Evolutionary conservation across 768 basidiomycete species (phyloP), one percentile per base, ranked within the genome.

Genomic region (Lactarius sp.): DNA sequence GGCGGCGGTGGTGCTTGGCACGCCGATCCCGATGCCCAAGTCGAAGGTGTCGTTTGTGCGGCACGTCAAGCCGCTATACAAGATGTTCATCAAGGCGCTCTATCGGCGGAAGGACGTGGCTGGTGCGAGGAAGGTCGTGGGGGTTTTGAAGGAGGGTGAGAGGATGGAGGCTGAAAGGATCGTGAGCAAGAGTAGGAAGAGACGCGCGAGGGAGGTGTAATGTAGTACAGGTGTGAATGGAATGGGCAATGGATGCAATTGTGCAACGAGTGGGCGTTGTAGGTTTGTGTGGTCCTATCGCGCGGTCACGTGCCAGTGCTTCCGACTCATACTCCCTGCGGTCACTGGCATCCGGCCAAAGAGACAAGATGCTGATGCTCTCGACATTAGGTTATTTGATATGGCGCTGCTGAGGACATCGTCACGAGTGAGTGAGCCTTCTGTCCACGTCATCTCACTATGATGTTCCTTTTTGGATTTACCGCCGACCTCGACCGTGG

Each of bases 381-480:
- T 39, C 27, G 31, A 39, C 18, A n/a, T 39, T 49, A 54, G 46
- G 18, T 49, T 13, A 22, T 49, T 18, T 31, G 6, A 39, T 36
- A 44, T 53, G 41, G 20, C 42, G 33, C 22, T 6, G 22, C 42
- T 52, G 6, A 36, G 51, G 42, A 33, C 1, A 13, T 36, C 27
- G 10, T 8, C 22, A 16, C 31, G 14, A 12, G n/a, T 59, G 14
- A 12, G n/a, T 59, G 8, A 31, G 83, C 73, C 36, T 68, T 51
- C 14, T 0, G 36, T 68, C 63, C 62, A 3, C 54, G 51, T 68
- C 58, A 63, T 69, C 65, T 61, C 74, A 53, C 5, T 65, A 59
- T 78, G 87, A 87, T 87, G 85, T 79, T 76, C 81, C 75, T 62
- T 64, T 74, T 84, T 80, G 89, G 88, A 91, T 79, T 91, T 91